Evolutionary conservation across 2,329 filamentous ascomycete species (phyloP), one percentile per base, ranked within the genome.

Genomic region (Volutella citrinella): DNA sequence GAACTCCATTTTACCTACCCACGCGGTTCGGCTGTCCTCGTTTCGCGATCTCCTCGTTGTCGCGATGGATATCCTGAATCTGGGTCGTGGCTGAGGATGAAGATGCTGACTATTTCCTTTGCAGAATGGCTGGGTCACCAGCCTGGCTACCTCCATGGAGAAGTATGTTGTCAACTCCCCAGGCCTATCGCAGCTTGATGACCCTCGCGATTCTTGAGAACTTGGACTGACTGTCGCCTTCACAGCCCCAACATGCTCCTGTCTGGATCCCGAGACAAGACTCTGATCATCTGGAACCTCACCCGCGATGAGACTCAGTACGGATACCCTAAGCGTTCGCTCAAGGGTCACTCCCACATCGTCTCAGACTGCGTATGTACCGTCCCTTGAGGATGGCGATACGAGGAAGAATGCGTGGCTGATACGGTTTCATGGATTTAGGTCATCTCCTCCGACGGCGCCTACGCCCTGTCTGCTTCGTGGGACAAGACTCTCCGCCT

Each of bases 401-500:
- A 33, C 29, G 32, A 30, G 32, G 30, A 38, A 42, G 42, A 38
- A 46, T 27, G 27, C 19, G 30, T n/a, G 42, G 41, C 51, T 57
- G 47, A 58, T 34, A 25, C 34, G 30, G 36, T 30, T 48, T 45
- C 40, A 30, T 35, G 40, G 42, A 46, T 39, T 57, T 64, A 94
- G 88, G 88, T 98, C 58, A 98, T 98, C 81, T 97, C 91, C 65
- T 97, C 93, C 55, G 93, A 98, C 72, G 93, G 93, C 70, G 91
- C 93, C 68, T 98, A 98, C 72, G 93, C 93, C 65, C 87, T 98
- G 62, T 97, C 93, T 59, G 86, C 91, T 56, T 97, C 93, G 51
- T 98, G 93, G 93, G 93, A 98, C 78, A 97, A 96, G 88, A 96
- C 91, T 55, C 89, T 98, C 66, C 91, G 93, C 63, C 86, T 98